Conservation (phyloP, 75 land plant genomes). For the Pinus tabuliformis region DNA sequence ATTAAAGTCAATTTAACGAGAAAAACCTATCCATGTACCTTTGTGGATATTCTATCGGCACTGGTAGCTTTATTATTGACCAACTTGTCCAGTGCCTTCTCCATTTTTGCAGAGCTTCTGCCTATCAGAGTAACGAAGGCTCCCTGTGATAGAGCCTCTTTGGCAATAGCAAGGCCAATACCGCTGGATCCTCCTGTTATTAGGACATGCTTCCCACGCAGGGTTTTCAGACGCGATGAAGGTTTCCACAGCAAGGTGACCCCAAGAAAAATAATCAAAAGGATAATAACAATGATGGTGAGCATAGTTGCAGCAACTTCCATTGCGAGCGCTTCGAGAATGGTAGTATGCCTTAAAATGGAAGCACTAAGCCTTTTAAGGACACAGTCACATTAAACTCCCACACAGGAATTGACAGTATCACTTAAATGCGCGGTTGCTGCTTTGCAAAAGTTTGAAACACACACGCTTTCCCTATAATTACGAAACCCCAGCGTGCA, state of each 20-base stretch:
- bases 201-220: conserved; percentile 24
- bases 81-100: neutral
- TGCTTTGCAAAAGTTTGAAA: too few species aligned
- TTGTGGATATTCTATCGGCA: neutral
- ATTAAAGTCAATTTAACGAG: neutral
- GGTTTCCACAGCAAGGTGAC: neutral
- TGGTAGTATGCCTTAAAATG: too few species aligned
- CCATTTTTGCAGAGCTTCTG: conserved; percentile 13
- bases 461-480: too few species aligned
- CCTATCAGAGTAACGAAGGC: conserved; percentile 16
- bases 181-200: conserved; percentile 38
- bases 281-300: too few species aligned
- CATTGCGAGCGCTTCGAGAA: too few species aligned
- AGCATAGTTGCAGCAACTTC: too few species aligned
- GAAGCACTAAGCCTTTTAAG: too few species aligned
- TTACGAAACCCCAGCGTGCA: too few species aligned
- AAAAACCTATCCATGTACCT: neutral
- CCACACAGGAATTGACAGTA: too few species aligned
- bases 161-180: conserved; percentile 28
- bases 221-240: neutral
- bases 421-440: too few species aligned
- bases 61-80: neutral
- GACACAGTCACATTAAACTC: too few species aligned
- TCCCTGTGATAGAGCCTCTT: conserved; percentile 20
- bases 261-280: neutral